Conservation (phyloP, 176 grass and related monocot species). For the Carex littledalei region DNA sequence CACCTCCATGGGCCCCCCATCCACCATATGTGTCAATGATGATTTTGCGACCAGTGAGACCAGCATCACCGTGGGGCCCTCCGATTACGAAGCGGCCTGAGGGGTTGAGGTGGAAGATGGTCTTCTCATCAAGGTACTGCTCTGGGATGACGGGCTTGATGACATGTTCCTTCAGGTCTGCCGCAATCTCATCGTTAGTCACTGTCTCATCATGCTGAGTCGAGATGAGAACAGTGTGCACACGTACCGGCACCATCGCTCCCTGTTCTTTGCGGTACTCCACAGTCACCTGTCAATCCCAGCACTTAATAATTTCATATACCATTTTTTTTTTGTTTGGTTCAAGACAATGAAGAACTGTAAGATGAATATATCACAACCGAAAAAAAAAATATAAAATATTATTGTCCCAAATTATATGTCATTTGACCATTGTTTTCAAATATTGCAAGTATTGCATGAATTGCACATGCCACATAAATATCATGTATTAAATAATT, state of each 20-base stretch:
- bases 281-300: slow-evolving; percentile 7
- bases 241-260: slow-evolving; percentile 10
- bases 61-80: slow-evolving; percentile 8
- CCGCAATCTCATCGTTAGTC: slow-evolving; percentile 15
- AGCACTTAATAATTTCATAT: background rate
- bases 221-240: slow-evolving; percentile 11
- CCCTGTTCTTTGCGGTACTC: slow-evolving; percentile 17
- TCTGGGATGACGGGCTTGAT: slow-evolving; percentile 13
- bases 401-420: too few species aligned
- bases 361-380: background rate
- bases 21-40: slow-evolving; percentile 18
- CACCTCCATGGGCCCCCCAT: slow-evolving; percentile 13
- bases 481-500: background rate
- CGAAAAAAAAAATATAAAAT: too few species aligned
- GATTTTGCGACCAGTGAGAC: slow-evolving; percentile 17
- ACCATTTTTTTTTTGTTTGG: background rate
- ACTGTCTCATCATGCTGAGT: slow-evolving; percentile 21
- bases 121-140: slow-evolving; percentile 12
- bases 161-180: background rate
- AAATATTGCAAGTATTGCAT: too few species aligned
- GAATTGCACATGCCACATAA: too few species aligned
- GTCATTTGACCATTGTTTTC: too few species aligned
- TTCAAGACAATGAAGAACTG: background rate
- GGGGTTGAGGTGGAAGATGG: slow-evolving; percentile 22
- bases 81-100: slow-evolving; percentile 14